Evolutionary conservation across 2,329 filamentous ascomycete genomes (phyloP), one percentile per base, ranked within the genome.

Genomic region (Endoconidiophora laricicola): DNA sequence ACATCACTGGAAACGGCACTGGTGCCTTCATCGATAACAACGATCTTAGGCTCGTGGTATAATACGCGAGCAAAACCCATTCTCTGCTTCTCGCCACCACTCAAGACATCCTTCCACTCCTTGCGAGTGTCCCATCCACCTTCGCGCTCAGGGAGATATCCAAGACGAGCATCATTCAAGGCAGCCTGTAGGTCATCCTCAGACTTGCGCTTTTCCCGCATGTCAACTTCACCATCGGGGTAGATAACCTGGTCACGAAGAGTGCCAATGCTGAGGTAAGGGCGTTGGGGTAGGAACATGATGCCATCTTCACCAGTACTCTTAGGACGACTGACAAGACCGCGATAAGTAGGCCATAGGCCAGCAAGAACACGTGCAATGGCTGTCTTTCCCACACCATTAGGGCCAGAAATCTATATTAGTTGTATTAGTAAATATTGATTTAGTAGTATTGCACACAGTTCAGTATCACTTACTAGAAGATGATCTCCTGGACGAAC

Each of bases 41-140:
- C 91, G 61, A 94, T 98, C 54, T 83, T 74, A 14, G 91, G 91
- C 66, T 96, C 90, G 60, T 98, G 91, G 60, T 98, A 98, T 39
- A 96, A 69, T 46, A 98, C 64, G 42, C 91, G 72, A 3, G 93
- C 90, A 58, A 98, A 86, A 0, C 79, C 86, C 76, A 98, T 86
- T 20, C 91, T 74, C 67, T 98, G 91, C 69, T 98, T 98, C 71
- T 98, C 91, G 10, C 91, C 91, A 38, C 91, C 91, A 56, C 83
- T 90, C n/a, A 98, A 72, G 3, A 98, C 86, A 58, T 96, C 90
- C 66, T 96, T 95, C 91, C 91, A 98, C 61, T 94, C 88, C 65
- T 98, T 96, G 51, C 86, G 77, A 3, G 86, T 91, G 61, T 98
- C 86, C 87, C 87, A 96, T 12, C 91, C 91, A 38, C 91, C 91